Evolutionary conservation across 768 basidiomycete genomes (phyloP).

Genomic region (Pulveroboletus sp.): DNA sequence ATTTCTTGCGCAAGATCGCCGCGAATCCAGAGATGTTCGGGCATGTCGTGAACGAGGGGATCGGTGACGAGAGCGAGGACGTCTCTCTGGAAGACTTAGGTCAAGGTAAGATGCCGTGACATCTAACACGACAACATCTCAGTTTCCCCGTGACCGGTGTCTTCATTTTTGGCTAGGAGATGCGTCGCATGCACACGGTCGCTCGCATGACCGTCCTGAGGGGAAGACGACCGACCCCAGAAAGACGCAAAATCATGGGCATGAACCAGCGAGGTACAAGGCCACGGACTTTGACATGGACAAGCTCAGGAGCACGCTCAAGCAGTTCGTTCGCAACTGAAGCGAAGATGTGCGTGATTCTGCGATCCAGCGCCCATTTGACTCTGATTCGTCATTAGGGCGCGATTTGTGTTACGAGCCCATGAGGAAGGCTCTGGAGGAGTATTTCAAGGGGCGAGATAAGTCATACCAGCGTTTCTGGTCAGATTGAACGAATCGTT

Average conservation of each 20-base stretch:
- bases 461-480: conserved; percentile 34
- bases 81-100: conserved; percentile 16
- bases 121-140: too few relatives aligned
- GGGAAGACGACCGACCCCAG: conserved; percentile 10
- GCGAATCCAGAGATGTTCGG: conserved; percentile 81
- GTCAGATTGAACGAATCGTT: background rate
- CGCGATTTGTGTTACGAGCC: conserved; percentile 78
- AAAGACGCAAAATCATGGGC: conserved; percentile 6
- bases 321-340: conserved; percentile 95
- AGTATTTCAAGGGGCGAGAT: conserved; percentile 51
- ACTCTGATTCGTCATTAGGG: conserved; percentile 42
- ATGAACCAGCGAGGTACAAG: conserved; percentile 36
- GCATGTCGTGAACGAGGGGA: conserved; percentile 32
- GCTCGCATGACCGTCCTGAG: conserved; percentile 18
- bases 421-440: conserved; percentile 68
- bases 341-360: conserved; percentile 59
- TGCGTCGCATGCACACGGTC: conserved; percentile 30
- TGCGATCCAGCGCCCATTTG: background rate
- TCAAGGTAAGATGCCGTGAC: conserved; percentile 19
- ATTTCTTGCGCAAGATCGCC: conserved; percentile 69
- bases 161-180: background rate
- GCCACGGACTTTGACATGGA: conserved; percentile 80
- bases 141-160: background rate
- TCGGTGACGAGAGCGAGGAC: conserved; percentile 11
- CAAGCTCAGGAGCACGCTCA: conserved; percentile 85